Base-by-base conservation (phyloP, 2,329 filamentous ascomycete genomes). In the Orbilia javanica region DNA sequence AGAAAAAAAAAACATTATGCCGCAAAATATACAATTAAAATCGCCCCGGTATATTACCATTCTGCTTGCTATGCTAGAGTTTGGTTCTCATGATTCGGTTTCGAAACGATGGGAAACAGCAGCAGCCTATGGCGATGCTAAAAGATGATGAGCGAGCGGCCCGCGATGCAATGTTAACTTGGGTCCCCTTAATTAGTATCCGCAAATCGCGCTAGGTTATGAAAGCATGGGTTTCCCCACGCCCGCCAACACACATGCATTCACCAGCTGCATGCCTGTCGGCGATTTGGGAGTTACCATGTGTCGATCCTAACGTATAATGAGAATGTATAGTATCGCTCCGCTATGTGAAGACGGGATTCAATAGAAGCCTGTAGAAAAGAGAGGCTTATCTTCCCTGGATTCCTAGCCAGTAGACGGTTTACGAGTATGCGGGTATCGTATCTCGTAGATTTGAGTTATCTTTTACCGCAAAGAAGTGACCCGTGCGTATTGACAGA, bases 221-320 rank as follows among this genome's bases (percentile, higher is more conserved):
- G 39, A 22, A 52, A 39, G 31, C 20, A 46, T 48, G 55, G 52
- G 50, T 22, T 36, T 72, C 67, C 74, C 74, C 74, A 78, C 74
- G 74, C 50, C 74, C 67, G 74, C 74, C 74, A 78, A 72, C 74
- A 62, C 74, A 72, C 62, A 70, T 77, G 46, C 57, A 69, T 70
- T 68, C 31, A 13, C 34, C 50, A 64, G 74, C 62, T 67, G 67
- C 74, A 72, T 70, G 52, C 67, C 39, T 15, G 62, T 78, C 74
- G 74, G 62, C 74, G 74, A 78, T 72, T 78, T 52, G 62, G 60
- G 67, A 34, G 68, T 72, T 72, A 72, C 67, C 74, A 78, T 78
- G 74, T 72, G 74, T 78, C 68, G 74, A 78, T 78, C 74, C 55
- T 46, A 72, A 68, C 71, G 60, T 72, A 66, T 66, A 72, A 72